Base-by-base conservation (phyloP, 768 basidiomycete genomes). In the Suillus tomentosus region DNA sequence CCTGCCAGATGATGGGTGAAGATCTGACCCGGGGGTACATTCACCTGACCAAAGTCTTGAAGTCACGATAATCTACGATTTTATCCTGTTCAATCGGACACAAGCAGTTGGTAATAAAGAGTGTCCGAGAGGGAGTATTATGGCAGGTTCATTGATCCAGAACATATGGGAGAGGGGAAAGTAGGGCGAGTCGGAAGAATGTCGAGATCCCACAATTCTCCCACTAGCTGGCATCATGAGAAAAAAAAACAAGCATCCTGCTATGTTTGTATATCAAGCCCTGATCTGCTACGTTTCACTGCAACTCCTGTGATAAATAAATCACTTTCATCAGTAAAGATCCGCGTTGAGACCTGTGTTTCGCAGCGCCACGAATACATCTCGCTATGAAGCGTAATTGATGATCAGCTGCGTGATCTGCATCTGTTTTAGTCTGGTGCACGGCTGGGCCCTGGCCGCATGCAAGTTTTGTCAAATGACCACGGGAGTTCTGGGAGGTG, bases 391-490 rank as follows among this genome's bases (percentile, higher is more conserved):
- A 9, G 60, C 27, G 17, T 27, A 9, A 34, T 0, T 48, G 50
- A 34, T 27, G 13, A 57, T 61, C 48, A 62, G 54, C 55, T 54
- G 31, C 5, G 9, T 54, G 53, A 54, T 54, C 10, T 6, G 31
- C 5, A 3, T 31, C 50, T 27, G 11, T 19, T 62, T 56, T 15
- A n/a, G 22, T 9, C n/a, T 39, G 3, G 47, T 31, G 60, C 31
- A 6, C 31, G 31, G 31, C 31, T 31, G 31, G 31, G 31, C 9
- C 19, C 54, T 53, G 56, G 37, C 56, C 36, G 22, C 37, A 39
- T 57, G 37, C 15, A 57, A 57, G 22, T 27, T 15, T 42, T 31
- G 24, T 42, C 57, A 58, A 40, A 58, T 58, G 57, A 42, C 53
- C 53, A 54, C 19, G 19, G 34, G 17, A 34, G 2, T 53, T 31